Evolutionary conservation across 2,329 filamentous ascomycete species (phyloP), one percentile per base, ranked within the genome.

Genomic region (Fusarium nisikadoi): DNA sequence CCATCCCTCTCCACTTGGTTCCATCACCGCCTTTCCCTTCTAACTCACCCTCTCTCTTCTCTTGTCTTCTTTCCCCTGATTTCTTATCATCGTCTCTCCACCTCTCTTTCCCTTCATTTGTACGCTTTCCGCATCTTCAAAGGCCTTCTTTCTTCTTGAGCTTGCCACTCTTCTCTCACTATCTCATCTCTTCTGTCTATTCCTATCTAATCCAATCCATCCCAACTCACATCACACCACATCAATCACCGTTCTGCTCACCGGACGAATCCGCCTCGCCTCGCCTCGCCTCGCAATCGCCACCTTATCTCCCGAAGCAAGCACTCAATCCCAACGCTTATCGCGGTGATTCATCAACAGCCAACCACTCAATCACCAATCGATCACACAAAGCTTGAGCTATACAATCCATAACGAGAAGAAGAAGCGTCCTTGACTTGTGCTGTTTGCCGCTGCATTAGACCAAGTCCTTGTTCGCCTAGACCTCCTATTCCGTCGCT

Each of bases 101-200:
- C 78, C 77, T 78, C 77, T 73, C 79, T 69, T 76, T 72, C 78
- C 69, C 73, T 71, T 77, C 73, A 68, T 79, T 77, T 75, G 76
- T 76, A 75, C 77, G 76, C 77, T 73, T 76, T 78, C 75, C 72
- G 70, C 75, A 76, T 75, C 73, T 68, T 73, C 77, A 79, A 78
- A 78, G 77, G 71, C 78, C 78, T 78, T 81, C 78, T 79, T 79
- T 78, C 77, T 79, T 78, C 77, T 81, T 76, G 75, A 80, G 77
- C 76, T 80, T 81, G 75, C 77, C 70, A 72, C 76, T 73, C 73
- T 74, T 72, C 74, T 64, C 62, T 73, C 65, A 66, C 68, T 69
- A 66, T 62, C 59, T 71, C 56, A 58, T 73, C 67, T 73, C 71
- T 55, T 73, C 70, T 65, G 57, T 71, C 58, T 65, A 67, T 58